Base-by-base conservation (phyloP, 208 protist species). In the Trypanosoma brucei region DNA sequence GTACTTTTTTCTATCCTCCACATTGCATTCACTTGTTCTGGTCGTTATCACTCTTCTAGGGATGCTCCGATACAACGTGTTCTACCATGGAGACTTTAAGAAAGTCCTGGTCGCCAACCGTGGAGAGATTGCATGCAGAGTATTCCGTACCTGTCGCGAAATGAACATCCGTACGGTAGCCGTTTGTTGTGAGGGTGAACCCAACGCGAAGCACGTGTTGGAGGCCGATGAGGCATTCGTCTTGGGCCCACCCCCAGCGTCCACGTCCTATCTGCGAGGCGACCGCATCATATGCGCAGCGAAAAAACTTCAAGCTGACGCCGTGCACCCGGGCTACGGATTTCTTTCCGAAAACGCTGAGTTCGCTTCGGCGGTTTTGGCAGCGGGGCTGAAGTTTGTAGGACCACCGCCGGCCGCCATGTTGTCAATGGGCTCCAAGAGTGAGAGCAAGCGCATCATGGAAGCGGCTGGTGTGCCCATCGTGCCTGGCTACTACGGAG, bases 61-160 rank as follows among this genome's bases (percentile, higher is more conserved):
- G 58, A 79, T 78, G 79, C 42, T 75, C 46, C 59, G 66, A 5
- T 33, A 60, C 33, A 77, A 64, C 42, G 13, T 58, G 33, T 60
- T 68, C 3, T 36, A 14, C 33, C 5, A 35, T 42, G 58, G 51
- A n/a, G 49, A n/a, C 56, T 78, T 97, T 55, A 83, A 97, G 44
- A 98, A 98, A 77, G 83, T 99, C 3, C 76, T 99, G 30, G 91
- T 99, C 44, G 97, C 97, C 50, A 99, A 99, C 70, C 84, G 97
- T 53, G 98, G 98, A 33, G 98, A 99, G 73, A 99, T 99, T 71
- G 97, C 98, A 1, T 98, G 96, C 72, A 81, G 97, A 59, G 83
- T 99, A 7, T 94, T 97, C 58, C 62, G 65, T 31, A 98, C 97
- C 7, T 97, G 95, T 40, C 66, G 79, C 39, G 72, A 78, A 56